Conservation (phyloP, 495 filamentous ascomycete genomes). For the Podospora fimiseda region DNA sequence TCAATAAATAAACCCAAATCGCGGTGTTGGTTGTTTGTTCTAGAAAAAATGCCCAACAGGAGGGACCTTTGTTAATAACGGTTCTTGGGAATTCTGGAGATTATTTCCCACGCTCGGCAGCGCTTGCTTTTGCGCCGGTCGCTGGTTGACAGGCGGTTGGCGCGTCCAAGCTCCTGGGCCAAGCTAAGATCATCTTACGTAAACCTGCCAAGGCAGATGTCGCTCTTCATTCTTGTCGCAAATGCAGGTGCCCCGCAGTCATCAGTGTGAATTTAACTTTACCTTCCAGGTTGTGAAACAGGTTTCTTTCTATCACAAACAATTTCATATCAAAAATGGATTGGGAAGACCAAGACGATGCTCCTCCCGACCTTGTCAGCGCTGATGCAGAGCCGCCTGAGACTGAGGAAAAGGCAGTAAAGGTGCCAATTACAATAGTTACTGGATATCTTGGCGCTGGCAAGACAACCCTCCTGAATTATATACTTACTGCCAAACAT, state of each 20-base stretch:
- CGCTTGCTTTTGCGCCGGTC: neutral
- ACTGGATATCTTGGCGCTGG: slow-evolving; percentile 90
- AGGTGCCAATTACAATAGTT: slow-evolving; percentile 91
- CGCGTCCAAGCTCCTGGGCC: neutral
- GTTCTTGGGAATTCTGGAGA: neutral
- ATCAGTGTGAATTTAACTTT: no score
- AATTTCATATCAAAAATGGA: slow-evolving; percentile 28
- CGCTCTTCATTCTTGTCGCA: neutral
- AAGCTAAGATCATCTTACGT: neutral
- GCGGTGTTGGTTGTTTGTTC: no score
- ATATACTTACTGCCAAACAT: slow-evolving; percentile 88
- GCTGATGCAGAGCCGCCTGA: slow-evolving; percentile 31
- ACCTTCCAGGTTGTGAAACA: no score
- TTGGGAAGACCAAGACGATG: slow-evolving; percentile 58
- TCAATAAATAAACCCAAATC: no score
- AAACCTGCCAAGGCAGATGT: slow-evolving; percentile 3
- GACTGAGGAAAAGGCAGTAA: slow-evolving; percentile 49
- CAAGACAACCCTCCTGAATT: slow-evolving; percentile 92
- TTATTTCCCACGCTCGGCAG: neutral
- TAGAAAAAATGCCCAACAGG: no score
- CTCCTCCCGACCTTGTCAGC: slow-evolving; percentile 66
- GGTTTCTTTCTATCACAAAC: neutral
- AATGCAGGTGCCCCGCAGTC: no score
- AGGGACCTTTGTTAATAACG: no score
- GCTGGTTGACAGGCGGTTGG: neutral